Conservation (phyloP, 208 protist genomes). For the Leishmania tropica region DNA sequence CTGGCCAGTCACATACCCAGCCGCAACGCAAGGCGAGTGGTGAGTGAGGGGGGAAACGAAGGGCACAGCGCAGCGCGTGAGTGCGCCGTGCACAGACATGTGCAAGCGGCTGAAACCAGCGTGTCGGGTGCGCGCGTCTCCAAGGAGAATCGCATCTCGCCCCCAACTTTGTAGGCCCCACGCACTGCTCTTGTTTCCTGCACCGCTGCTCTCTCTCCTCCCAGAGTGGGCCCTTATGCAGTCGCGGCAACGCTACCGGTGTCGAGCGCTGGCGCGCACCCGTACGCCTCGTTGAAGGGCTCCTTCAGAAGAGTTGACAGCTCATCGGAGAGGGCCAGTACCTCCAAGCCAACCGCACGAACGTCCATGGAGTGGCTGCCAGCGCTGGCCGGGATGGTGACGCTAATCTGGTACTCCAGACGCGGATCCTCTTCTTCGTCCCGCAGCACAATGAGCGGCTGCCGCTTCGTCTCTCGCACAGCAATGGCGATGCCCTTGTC, state of each 20-base stretch:
- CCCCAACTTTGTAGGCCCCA: background rate
- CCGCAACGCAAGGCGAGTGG: background rate
- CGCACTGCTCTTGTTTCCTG: background rate
- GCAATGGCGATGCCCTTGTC: slow-evolving; percentile 63
- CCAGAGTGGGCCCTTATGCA: background rate
- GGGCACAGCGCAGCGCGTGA: background rate
- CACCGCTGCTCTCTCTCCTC: background rate
- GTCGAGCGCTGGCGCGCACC: background rate
- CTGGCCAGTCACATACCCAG: background rate
- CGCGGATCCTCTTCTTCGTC: slow-evolving; percentile 89
- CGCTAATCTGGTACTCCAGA: slow-evolving; percentile 75
- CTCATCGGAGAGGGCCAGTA: slow-evolving; percentile 59
- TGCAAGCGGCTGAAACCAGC: background rate
- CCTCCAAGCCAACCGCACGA: slow-evolving; percentile 64
- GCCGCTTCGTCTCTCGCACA: slow-evolving; percentile 74
- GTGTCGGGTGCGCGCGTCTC: background rate
- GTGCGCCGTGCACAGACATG: background rate
- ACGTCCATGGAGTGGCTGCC: slow-evolving; percentile 61
- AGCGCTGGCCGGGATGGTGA: slow-evolving; percentile 62
- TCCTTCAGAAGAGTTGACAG: slow-evolving; percentile 48
- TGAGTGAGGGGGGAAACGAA: background rate
- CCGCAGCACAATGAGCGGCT: slow-evolving; percentile 86
- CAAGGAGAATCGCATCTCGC: background rate
- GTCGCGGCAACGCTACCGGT: background rate
- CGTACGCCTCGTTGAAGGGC: slow-evolving; percentile 71